These are phyloP conservation scores for Durotheca rogersii DNA, from an alignment of 495 filamentous ascomycete genomes.

Conservation along the genomic window DNA sequence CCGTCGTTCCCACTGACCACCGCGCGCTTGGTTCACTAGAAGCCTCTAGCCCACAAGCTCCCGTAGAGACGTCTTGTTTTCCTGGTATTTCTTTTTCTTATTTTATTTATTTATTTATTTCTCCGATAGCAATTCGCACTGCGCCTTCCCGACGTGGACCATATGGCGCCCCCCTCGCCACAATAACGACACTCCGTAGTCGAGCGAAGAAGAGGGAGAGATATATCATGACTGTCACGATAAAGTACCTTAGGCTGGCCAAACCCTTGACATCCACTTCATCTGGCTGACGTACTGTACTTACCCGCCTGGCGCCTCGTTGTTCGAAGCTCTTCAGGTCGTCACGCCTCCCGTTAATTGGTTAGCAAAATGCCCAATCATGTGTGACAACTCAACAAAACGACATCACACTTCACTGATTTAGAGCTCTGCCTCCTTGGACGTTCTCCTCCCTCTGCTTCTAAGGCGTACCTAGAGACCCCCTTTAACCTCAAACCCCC, in stretches of 20 bases:
- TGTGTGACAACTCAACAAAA: constrained; percentile 38
- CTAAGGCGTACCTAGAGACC: constrained; percentile 14
- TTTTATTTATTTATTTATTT: constrained; percentile 29
- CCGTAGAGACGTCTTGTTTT: constrained; percentile 28
- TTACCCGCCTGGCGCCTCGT: constrained; percentile 42
- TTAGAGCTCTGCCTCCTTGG: constrained; percentile 32
- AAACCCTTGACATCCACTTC: constrained; percentile 41
- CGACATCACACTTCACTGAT: constrained; percentile 39
- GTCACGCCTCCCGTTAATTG: constrained; percentile 42
- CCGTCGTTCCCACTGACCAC: constrained; percentile 27
- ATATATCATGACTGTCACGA: constrained; percentile 44
- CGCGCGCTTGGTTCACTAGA: constrained; percentile 30
- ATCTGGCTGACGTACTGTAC: constrained; percentile 44
- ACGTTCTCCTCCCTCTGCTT: constrained; percentile 22
- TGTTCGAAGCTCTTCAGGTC: constrained; percentile 36
- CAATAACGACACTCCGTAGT: constrained; percentile 37
- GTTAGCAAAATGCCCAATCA: constrained; percentile 44
- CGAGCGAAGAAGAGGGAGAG: constrained; percentile 2
- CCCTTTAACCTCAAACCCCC: constrained; percentile 10
- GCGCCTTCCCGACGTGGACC: constrained; percentile 43
- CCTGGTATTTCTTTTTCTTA: constrained; percentile 35
- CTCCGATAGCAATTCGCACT: constrained; percentile 36
- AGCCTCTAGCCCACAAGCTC: constrained; percentile 30
- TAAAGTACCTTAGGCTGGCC: constrained; percentile 36
- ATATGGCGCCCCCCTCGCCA: constrained; percentile 40